Evolutionary conservation across 2,329 filamentous ascomycete species (phyloP), one percentile per base, ranked within the genome.

Genomic region (Penicillium janthinellum): DNA sequence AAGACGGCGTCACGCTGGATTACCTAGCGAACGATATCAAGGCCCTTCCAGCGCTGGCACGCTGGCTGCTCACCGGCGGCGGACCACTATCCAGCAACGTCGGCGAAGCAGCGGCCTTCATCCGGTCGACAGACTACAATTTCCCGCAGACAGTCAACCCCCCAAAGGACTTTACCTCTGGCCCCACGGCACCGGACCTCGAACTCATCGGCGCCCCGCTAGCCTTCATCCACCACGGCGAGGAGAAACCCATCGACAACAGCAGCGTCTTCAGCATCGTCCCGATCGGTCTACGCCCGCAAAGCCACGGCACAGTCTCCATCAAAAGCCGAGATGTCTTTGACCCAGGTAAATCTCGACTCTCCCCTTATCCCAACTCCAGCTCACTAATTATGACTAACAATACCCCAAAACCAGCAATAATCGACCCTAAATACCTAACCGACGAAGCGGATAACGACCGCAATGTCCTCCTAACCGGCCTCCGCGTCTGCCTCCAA

Each of bases 381-480:
- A 20, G 20, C 20, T 20, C 20, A 20, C 20, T 20, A 20, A 20
- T 20, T 20, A 20, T 20, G 20, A 20, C 45, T 48, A 49, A 49
- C 47, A 20, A 20, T 1, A 35, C 8, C 6, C 28, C 14, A 5
- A 34, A 5, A 41, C 4, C 12, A 66, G 64, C 65, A 28, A 52
- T 61, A 11, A 64, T 69, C 34, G 65, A 69, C 20, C 61, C 63
- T 1, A 59, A 59, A 37, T 65, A 67, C 37, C 37, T 67, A 20
- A 50, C 59, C 10, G 58, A 64, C 31, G 41, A 58, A 54, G 48
- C 15, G 4, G 47, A 59, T 49, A 64, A 68, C 22, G 63, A 67
- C 44, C 42, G 54, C 10, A 62, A 60, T 2, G 63, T 62, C 15
- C 57, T 67, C 39, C 28, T 67, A n/a, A 47, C 55, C 7, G 65